Evolutionary conservation across 257 asterid species (phyloP).

Genomic region (Gynochthodes officinalis): DNA sequence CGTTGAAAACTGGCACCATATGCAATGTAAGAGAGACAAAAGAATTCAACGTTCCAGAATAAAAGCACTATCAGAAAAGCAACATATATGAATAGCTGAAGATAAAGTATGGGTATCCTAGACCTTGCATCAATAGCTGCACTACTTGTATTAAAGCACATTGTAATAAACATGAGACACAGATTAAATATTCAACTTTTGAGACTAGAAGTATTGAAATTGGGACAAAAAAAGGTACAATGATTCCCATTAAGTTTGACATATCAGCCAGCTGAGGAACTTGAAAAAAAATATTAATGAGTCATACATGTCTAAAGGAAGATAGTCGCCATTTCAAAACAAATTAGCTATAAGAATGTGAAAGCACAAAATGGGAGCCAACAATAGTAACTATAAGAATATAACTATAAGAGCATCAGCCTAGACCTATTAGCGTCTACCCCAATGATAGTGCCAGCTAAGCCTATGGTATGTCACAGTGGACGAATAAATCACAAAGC

Average conservation of each 20-base stretch:
- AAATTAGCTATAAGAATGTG: not conserved
- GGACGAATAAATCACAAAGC: not conserved
- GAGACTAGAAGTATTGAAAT: not conserved
- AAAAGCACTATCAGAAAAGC: not conserved
- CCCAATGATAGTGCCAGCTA: not conserved
- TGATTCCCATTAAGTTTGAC: not conserved
- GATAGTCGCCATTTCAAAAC: not conserved
- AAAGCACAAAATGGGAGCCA: not conserved
- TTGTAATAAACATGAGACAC: not conserved
- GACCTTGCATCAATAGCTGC: not conserved
- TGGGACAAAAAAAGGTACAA: not conserved
- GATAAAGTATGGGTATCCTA: not conserved
- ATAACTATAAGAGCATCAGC: not conserved
- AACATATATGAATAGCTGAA: not conserved
- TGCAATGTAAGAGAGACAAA: not conserved
- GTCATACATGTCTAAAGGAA: not conserved
- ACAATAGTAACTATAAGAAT: not conserved
- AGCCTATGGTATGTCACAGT: not conserved
- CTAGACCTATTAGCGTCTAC: not conserved
- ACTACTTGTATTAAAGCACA: not conserved
- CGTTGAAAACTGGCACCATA: too few relatives aligned
- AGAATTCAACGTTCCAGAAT: not conserved
- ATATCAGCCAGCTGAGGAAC: not conserved
- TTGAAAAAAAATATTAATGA: not conserved
- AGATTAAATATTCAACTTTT: not conserved